Evolutionary conservation across 495 filamentous ascomycete species (phyloP), one percentile per base, ranked within the genome.

Genomic region (Jackrogersella minutella): DNA sequence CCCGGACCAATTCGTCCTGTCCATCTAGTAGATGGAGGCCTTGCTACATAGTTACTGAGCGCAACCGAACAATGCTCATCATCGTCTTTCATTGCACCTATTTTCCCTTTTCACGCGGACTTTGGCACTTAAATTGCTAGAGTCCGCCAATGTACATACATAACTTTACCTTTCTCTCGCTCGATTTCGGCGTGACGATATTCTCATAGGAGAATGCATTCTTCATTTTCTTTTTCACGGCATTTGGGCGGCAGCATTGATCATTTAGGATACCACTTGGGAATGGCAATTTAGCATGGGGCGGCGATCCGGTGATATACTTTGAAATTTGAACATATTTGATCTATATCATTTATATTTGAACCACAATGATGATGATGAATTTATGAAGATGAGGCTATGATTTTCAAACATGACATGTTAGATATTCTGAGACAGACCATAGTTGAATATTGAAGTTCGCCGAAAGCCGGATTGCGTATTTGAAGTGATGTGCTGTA

Each of bases 1-100:
- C 55, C 88, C 86, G 61, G 90, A 91, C 75, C 77, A 81, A 63
- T 93, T 92, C 81, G 89, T 96, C 76, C 84, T 95, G 79, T 94
- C 92, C 69, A 82, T 93, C 70, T 94, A 85, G 53, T 93, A 84
- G 60, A 56, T 69, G 61, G 68, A 66, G 66, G 64, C 47, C 39
- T 34, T 43, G 57, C 62, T 53, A 68, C 36, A 41, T 41, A 14
- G 58, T 52, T 31, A 31, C 14, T 44, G 49, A 34, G 26, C 37
- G 8, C 36, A 37, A 53, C 26, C 14, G 21, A 40, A 21, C 28
- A 37, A 44, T 62, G n/a, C 52, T 54, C 39, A 60, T 59, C 58
- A 61, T 44, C 34, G 55, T 58, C 56, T 49, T 62, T 66, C 46
- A 14, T 60, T 70, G 57, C 70, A 70, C 49, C 41, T 69, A 63